A percentile compares a stretch with the other conserved stretches of the same genome.
Conservation (phyloP, 805 yeast species). For the Isabelozyma pseudorhagii region DNA sequence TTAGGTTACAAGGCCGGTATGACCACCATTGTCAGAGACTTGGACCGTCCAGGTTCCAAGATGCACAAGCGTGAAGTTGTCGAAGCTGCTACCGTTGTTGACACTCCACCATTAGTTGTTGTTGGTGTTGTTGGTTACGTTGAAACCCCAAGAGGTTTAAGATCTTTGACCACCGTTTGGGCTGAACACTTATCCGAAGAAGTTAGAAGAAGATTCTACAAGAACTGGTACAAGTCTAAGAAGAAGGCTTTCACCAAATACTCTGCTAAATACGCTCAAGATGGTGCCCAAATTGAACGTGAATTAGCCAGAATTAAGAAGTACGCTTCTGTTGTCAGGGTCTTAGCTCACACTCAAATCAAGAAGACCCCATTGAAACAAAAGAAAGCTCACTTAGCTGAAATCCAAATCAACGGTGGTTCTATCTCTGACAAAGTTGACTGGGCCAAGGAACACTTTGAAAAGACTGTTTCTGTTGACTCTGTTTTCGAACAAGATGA, state of each 20-base stretch:
- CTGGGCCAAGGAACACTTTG: conserved; percentile 99
- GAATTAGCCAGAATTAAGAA: conserved; percentile 98
- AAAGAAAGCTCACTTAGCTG: conserved; percentile 99
- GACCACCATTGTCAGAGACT: conserved; percentile 99
- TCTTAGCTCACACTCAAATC: conserved; percentile 98
- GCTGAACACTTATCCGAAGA: conserved; percentile 99
- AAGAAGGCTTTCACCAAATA: conserved; percentile 99
- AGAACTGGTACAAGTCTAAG: conserved; percentile 99
- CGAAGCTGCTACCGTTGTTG: conserved; percentile 98
- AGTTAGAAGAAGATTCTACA: conserved; percentile 99
- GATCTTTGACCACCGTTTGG: conserved; percentile 99
- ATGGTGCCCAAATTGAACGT: conserved; percentile 83
- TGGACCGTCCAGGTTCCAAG: conserved; percentile 99
- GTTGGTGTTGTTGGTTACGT: conserved; percentile 99
- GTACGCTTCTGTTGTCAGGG: conserved; percentile 98
- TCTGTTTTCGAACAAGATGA: conserved; percentile 98
- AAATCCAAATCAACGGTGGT: conserved; percentile 99
- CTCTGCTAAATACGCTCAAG: conserved; percentile 96
- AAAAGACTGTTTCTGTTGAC: conserved; percentile 95
- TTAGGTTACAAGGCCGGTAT: conserved; percentile 99
- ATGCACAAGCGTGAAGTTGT: conserved; percentile 99
- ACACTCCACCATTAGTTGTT: conserved; percentile 98
- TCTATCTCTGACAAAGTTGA: conserved; percentile 94
- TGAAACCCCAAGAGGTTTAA: conserved; percentile 99
- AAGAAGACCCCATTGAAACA: conserved; percentile 98